Evolutionary conservation across 2,329 filamentous ascomycete species (phyloP).

Genomic region (Exophiala oligosperma): DNA sequence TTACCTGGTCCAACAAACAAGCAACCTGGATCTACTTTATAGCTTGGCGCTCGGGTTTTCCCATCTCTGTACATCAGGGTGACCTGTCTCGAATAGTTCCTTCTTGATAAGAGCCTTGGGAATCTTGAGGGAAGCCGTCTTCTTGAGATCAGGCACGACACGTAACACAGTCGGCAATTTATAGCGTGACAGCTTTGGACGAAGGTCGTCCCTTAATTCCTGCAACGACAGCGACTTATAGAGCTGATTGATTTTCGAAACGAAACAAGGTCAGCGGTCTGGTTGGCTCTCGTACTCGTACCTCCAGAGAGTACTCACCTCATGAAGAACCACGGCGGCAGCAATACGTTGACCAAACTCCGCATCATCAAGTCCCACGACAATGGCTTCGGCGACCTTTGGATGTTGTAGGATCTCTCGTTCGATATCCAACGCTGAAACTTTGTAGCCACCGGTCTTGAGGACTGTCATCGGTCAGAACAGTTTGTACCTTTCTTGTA

Average conservation of each 20-base stretch:
- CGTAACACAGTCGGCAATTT: slow-evolving; percentile 24
- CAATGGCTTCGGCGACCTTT: slow-evolving; percentile 49
- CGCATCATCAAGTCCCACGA: slow-evolving; percentile 49
- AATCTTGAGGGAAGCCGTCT: not conserved
- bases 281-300: not conserved
- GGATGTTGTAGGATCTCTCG: slow-evolving; percentile 47
- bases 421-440: slow-evolving; percentile 49
- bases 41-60: too few relatives aligned
- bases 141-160: not conserved
- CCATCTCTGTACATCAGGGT: too few relatives aligned
- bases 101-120: not conserved
- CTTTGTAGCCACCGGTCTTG: slow-evolving; percentile 52
- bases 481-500: not conserved
- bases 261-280: not conserved
- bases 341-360: slow-evolving; percentile 52
- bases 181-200: not conserved
- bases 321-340: slow-evolving; percentile 36
- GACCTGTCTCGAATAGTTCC: not conserved
- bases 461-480: slow-evolving; percentile 34
- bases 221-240: slow-evolving; percentile 1
- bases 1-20: too few relatives aligned
- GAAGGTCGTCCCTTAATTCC: not conserved
- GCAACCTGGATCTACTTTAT: too few relatives aligned
- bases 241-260: too few relatives aligned
- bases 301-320: not conserved